A percentile compares a stretch with the other conserved stretches of the same genome.
Conservation (phyloP, 2,329 filamentous ascomycete genomes). For the Trichoderma sp. region DNA sequence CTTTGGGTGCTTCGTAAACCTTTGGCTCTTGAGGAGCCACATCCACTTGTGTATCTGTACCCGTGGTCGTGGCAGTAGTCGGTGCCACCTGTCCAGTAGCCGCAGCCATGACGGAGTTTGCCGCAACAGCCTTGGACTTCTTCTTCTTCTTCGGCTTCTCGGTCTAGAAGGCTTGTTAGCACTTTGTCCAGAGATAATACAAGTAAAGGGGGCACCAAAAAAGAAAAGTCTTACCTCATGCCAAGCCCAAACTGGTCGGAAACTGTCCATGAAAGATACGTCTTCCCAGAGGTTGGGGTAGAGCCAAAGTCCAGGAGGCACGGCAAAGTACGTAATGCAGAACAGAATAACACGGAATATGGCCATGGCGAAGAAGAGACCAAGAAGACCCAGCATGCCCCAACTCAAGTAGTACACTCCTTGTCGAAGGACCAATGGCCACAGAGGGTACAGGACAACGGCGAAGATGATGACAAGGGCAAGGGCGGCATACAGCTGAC, state of each 20-base stretch:
- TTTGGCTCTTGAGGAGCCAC: constrained; percentile 41
- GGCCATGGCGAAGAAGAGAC: constrained; percentile 94
- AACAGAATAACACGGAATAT: constrained; percentile 96
- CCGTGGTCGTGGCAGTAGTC: constrained; percentile 54
- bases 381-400: constrained; percentile 84
- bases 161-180: constrained; percentile 29
- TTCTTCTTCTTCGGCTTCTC: constrained; percentile 55
- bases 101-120: constrained; percentile 48
- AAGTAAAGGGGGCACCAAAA: background rate
- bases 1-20: constrained; percentile 50
- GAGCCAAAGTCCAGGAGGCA: constrained; percentile 89
- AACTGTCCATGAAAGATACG: constrained; percentile 96
- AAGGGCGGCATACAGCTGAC: constrained; percentile 83
- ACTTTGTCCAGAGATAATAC: background rate
- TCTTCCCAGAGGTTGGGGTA: constrained; percentile 98
- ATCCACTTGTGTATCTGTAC: constrained; percentile 53
- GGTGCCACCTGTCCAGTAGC: constrained; percentile 53
- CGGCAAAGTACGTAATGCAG: constrained; percentile 81
- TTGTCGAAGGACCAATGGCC: constrained; percentile 85
- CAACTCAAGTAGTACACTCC: constrained; percentile 98
- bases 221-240: constrained; percentile 68
- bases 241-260: constrained; percentile 96
- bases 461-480: constrained; percentile 82
- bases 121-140: constrained; percentile 42
- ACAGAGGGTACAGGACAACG: constrained; percentile 91